Base-by-base conservation (phyloP, 768 basidiomycete genomes). In the Tricholoma sp. region DNA sequence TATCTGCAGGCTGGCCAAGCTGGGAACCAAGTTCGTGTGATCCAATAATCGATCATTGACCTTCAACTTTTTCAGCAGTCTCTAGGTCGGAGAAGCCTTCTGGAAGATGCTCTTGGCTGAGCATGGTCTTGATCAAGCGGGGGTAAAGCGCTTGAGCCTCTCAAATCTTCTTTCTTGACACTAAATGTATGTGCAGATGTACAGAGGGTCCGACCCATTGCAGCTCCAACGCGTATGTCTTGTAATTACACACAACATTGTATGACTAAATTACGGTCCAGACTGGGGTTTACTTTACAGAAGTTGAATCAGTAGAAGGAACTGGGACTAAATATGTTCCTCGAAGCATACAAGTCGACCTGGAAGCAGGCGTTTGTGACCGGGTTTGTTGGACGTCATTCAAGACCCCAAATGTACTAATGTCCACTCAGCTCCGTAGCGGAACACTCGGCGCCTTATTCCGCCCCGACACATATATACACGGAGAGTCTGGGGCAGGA, bases 91-190 rank as follows among this genome's bases (percentile, higher is more conserved):
- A 53, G 89, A 91, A 65, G 80, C 81, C 46, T 98, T 96, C 71
- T 97, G 94, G 94, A 78, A 86, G 58, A 85, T 88, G 81, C 82
- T 96, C 56, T 79, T 97, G 21, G 82, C 84, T 14, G 91, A 94
- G 73, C 93, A 94, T 69, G 93, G 92, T 0, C 77, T 94, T 51
- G 85, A 88, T 65, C 72, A 82, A 19, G 73, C 78, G 11, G 89
- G 91, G 67, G 89, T 93, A 64, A 53, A 79, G 71, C 50, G 12
- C 47, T 22, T 39, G 29, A 52, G 51, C 16, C 37, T 24, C 5
- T 41, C 52, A 52, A 50, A 9, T 22, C 18, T 22, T 39, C 59
- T 29, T 31, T 19, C 19, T 5, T 49, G 18, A 46, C 52, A 21
- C 32, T 52, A 24, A 54, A 49, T 10, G 2, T 22, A 8, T 39